A percentile compares a stretch with the other conserved stretches of the same genome.
These are phyloP conservation scores for Collybia sp. DNA, from an alignment of 768 basidiomycete species.

Conservation along the genomic window DNA sequence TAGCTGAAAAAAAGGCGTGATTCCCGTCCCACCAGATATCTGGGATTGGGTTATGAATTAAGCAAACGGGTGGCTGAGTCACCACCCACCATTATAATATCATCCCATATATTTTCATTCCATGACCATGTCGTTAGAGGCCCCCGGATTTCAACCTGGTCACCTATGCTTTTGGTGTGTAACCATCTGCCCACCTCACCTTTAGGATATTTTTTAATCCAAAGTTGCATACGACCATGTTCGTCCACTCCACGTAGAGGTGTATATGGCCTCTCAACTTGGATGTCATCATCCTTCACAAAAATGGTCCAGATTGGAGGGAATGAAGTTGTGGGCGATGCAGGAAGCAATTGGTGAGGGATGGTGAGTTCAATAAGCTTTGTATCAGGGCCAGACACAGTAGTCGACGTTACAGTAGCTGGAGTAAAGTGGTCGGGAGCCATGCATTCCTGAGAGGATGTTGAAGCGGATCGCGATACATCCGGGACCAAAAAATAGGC, in stretches of 20 bases:
- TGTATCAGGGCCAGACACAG: constrained; percentile 49
- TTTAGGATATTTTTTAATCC: constrained; percentile 75
- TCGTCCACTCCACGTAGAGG: constrained; percentile 69
- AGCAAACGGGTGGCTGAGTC: background rate
- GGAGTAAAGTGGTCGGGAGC: constrained; percentile 55
- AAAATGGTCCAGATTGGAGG: constrained; percentile 69
- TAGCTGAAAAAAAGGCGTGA: constrained; percentile 82
- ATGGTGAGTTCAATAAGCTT: constrained; percentile 62
- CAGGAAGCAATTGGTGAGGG: constrained; percentile 36
- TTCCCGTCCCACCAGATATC: constrained; percentile 88
- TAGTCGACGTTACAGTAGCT: constrained; percentile 50
- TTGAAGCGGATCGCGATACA: no score
- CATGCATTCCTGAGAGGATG: constrained; percentile 21
- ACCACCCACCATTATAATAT: constrained; percentile 65
- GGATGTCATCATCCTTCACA: constrained; percentile 85
- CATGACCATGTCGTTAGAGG: constrained; percentile 68
- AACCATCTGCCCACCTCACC: constrained; percentile 86
- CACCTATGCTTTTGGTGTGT: constrained; percentile 62
- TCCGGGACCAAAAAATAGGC: no score
- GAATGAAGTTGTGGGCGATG: constrained; percentile 13
- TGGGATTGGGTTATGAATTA: constrained; percentile 18
- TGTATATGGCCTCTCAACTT: constrained; percentile 84
- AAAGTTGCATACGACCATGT: constrained; percentile 65
- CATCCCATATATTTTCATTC: constrained; percentile 59
- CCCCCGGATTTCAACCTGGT: constrained; percentile 71